phyloP scores from a whole-genome alignment of 2,329 filamentous ascomycete genomes.

The Bimuria novae-zelandiae region DNA sequence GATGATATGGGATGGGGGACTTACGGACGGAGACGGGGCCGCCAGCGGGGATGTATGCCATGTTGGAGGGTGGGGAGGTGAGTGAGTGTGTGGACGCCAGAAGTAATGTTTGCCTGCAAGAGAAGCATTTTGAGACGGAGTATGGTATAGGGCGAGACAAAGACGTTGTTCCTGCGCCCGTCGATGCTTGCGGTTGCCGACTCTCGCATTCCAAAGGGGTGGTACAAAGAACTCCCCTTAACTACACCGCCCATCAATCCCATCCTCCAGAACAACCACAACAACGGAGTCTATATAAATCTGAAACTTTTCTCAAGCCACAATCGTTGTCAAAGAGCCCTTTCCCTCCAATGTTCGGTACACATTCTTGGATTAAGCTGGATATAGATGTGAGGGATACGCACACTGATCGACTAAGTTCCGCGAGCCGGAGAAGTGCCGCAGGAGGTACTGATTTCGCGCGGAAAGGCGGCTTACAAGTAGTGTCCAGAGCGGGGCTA shows the following conservation, averaged over 20 bases:
- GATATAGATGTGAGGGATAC: neutral
- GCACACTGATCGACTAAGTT: neutral
- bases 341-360: too few relatives aligned
- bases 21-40: conserved; percentile 15
- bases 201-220: neutral
- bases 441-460: neutral
- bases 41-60: conserved; percentile 13
- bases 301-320: too few relatives aligned
- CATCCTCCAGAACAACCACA: too few relatives aligned
- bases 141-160: neutral
- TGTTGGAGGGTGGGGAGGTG: neutral
- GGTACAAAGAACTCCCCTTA: neutral
- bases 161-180: neutral
- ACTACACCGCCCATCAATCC: too few relatives aligned
- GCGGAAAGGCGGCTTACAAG: neutral
- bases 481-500: neutral
- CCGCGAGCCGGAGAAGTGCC: neutral
- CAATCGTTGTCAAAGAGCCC: too few relatives aligned
- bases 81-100: neutral
- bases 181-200: neutral
- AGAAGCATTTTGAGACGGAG: neutral
- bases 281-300: too few relatives aligned
- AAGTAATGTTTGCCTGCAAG: neutral
- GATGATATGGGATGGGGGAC: too few relatives aligned
- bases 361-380: too few relatives aligned